A percentile compares a stretch with the other conserved stretches of the same genome.
These are phyloP conservation scores for Avena atlantica DNA, from an alignment of 176 grass and related monocot species.

Conservation along the genomic window DNA sequence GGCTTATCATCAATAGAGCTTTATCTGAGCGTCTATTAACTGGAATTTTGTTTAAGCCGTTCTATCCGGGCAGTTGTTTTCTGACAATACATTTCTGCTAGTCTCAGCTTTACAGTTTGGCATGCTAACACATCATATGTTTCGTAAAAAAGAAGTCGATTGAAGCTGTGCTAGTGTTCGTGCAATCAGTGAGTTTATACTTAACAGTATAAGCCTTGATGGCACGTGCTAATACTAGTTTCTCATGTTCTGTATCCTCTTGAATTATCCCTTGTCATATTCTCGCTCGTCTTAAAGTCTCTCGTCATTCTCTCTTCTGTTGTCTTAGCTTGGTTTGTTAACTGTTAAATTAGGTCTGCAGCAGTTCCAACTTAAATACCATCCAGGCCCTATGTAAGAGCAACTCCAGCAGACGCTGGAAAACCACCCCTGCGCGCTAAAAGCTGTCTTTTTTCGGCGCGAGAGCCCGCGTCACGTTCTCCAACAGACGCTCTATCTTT, in stretches of 20 bases:
- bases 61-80: not conserved
- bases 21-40: not conserved
- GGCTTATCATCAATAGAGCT: not conserved
- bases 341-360: not conserved
- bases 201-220: not conserved
- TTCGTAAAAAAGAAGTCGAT: not conserved
- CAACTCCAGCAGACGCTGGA: too few species aligned
- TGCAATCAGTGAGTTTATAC: not conserved
- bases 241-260: not conserved
- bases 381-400: not conserved
- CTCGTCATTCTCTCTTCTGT: not conserved
- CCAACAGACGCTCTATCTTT: too few species aligned
- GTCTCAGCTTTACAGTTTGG: not conserved
- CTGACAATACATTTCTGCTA: constrained; percentile 23
- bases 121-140: constrained; percentile 6
- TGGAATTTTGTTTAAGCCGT: not conserved
- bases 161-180: not conserved
- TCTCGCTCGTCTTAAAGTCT: not conserved
- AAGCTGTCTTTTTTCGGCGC: too few species aligned
- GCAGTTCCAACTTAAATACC: not conserved
- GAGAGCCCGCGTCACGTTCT: too few species aligned
- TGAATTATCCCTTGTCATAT: constrained; percentile 1
- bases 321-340: constrained; percentile 1
- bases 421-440: too few species aligned
- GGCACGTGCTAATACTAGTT: not conserved